Evolutionary conservation across 345 rosid species (phyloP), one percentile per base, ranked within the genome.

Genomic region (Eucalyptus regnans): DNA sequence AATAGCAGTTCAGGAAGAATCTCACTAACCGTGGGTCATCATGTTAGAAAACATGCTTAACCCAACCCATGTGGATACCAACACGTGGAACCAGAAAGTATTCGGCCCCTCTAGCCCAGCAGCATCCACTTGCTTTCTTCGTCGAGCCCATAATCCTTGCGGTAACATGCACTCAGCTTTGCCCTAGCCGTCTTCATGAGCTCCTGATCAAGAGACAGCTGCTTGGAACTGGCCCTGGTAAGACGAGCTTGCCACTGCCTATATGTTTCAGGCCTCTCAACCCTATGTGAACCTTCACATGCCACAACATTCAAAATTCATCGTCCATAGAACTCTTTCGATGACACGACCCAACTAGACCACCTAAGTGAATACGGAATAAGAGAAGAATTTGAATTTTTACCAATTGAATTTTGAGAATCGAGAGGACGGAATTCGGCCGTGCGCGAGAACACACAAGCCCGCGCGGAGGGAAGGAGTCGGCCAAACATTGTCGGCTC

Each of bases 31-130:
- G 51, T 83, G n/a, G 80, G 51, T 43, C 33, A 29, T 46, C 81
- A 43, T 46, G 48, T 29, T 9, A 60, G 80, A 44, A 60, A 29
- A 18, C 46, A 27, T 62, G 13, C 17, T 31, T 89, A 81, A 48
- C 8, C 11, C 50, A 29, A 41, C 56, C 89, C 88, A 91, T 64
- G 91, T 91, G 88, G 98, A 94, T 58, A 94, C 90, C 99, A 97
- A 90, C 96, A 93, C 15, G 96, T 91, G n/a, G 95, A 91, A 89
- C 94, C 96, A 88, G 48, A 89, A 7, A 94, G 68, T 68, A 95
- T 96, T 50, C 97, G 91, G 58, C 99, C 99, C 92, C 96, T 95
- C 99, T 99, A 94, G 48, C 99, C 98, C 91, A 92, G 96, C 89
- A 96, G 90, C 94, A 97, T 93, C 98, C 99, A 96, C 83, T 93